Conservation (phyloP, 768 basidiomycete species). For the Saitozyma sp. region DNA sequence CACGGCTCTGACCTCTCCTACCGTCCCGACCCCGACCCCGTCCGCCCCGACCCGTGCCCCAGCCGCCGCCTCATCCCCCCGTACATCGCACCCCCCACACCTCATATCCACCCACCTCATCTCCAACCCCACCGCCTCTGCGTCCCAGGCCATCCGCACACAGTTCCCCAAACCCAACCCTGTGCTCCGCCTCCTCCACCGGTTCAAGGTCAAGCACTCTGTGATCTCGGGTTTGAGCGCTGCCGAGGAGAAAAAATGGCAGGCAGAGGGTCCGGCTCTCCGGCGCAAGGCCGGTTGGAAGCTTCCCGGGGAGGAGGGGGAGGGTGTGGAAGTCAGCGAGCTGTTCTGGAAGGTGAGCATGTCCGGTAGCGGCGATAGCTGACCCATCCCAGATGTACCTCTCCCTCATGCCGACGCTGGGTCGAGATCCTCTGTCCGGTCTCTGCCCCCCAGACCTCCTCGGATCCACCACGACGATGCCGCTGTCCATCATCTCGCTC, state of each 20-base stretch:
- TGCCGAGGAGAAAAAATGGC: slow-evolving; percentile 27
- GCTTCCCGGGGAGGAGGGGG: slow-evolving; percentile 41
- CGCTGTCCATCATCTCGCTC: slow-evolving; percentile 64
- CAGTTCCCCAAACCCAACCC: slow-evolving; percentile 55
- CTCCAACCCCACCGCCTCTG: slow-evolving; percentile 52
- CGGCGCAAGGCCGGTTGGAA: slow-evolving; percentile 50
- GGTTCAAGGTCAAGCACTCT: slow-evolving; percentile 53
- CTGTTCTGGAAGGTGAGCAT: slow-evolving; percentile 63
- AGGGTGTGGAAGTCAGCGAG: slow-evolving; percentile 62
- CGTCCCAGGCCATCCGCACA: slow-evolving; percentile 53
- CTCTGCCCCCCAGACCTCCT: slow-evolving; percentile 66
- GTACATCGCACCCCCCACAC: neutral
- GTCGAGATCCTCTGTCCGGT: slow-evolving; percentile 61
- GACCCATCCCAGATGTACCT: slow-evolving; percentile 59
- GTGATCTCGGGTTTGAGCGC: slow-evolving; percentile 46
- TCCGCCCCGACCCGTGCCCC: neutral
- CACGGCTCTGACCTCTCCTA: neutral
- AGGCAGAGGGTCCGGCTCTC: slow-evolving; percentile 33
- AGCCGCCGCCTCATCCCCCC: neutral
- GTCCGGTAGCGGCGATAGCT: neutral
- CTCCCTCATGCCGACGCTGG: slow-evolving; percentile 63
- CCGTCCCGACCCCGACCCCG: neutral
- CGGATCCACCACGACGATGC: slow-evolving; percentile 65
- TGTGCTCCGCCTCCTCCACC: slow-evolving; percentile 34
- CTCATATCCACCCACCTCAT: slow-evolving; percentile 56